These are phyloP conservation scores for Phialophora tarda DNA, from an alignment of 2,329 filamentous ascomycete species.

Conservation along the genomic window DNA sequence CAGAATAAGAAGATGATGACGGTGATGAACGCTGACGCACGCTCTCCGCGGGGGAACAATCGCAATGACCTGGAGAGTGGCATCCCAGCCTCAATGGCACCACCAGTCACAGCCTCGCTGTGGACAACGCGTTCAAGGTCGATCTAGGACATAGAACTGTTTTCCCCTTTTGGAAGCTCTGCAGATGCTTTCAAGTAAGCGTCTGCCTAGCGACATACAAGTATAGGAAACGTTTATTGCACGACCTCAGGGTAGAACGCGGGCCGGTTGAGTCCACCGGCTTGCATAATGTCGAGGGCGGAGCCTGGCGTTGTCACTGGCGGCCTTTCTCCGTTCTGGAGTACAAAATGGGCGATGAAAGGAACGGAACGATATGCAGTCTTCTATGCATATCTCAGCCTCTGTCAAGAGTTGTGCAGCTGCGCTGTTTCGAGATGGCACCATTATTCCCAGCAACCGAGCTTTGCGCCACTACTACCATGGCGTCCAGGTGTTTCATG, in stretches of 20 bases:
- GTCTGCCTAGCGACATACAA: background rate
- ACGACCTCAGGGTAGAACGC: background rate
- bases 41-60: background rate
- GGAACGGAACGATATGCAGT: background rate
- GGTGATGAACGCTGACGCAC: background rate
- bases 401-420: background rate
- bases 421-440: background rate
- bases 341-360: background rate
- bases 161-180: slow-evolving; percentile 8
- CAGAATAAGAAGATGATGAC: slow-evolving; percentile 20
- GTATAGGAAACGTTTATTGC: background rate
- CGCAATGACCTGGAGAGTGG: background rate
- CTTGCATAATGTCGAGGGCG: background rate
- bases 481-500: background rate
- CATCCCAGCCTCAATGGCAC: background rate
- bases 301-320: background rate
- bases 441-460: background rate
- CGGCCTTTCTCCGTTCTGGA: background rate
- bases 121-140: slow-evolving; percentile 14
- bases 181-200: slow-evolving; percentile 1
- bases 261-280: background rate
- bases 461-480: background rate
- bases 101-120: background rate
- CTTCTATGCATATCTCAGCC: background rate
- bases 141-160: slow-evolving; percentile 7